These are phyloP conservation scores for Xylaria sp. DNA, from an alignment of 2,329 filamentous ascomycete genomes.

Conservation along the genomic window DNA sequence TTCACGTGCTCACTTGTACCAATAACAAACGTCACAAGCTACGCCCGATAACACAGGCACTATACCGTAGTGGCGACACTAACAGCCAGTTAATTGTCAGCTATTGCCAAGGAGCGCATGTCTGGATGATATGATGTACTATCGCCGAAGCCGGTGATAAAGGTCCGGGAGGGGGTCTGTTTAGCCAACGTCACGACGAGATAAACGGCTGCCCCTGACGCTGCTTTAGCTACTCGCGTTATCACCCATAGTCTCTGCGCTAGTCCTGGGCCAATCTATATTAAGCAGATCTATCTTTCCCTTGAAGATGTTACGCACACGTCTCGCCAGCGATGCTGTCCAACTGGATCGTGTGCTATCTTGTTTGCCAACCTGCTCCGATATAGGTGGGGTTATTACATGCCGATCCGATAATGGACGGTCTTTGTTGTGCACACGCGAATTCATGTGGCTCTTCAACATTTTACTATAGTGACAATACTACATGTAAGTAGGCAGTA, in stretches of 20 bases:
- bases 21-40: constrained; percentile 6
- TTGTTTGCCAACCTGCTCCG: constrained; percentile 11
- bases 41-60: constrained; percentile 6
- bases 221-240: constrained; percentile 31
- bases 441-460: constrained; percentile 16
- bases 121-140: constrained; percentile 15
- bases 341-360: constrained; percentile 15
- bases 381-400: constrained; percentile 23
- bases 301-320: constrained; percentile 10
- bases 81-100: constrained; percentile 17
- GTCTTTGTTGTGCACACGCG: neutral
- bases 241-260: constrained; percentile 17
- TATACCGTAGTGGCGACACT: neutral
- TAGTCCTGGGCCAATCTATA: neutral
- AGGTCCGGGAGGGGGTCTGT: constrained; percentile 16
- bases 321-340: constrained; percentile 23
- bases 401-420: constrained; percentile 29
- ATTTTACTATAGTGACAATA: constrained; percentile 3
- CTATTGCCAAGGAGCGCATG: constrained; percentile 1
- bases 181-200: constrained; percentile 15
- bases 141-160: constrained; percentile 41
- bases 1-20: constrained; percentile 22
- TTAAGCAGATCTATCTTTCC: neutral
- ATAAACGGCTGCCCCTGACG: constrained; percentile 5
- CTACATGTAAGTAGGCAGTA: neutral